These are phyloP conservation scores for Hypoxylon sp. DNA, from an alignment of 2,329 filamentous ascomycete genomes.

Conservation along the genomic window DNA sequence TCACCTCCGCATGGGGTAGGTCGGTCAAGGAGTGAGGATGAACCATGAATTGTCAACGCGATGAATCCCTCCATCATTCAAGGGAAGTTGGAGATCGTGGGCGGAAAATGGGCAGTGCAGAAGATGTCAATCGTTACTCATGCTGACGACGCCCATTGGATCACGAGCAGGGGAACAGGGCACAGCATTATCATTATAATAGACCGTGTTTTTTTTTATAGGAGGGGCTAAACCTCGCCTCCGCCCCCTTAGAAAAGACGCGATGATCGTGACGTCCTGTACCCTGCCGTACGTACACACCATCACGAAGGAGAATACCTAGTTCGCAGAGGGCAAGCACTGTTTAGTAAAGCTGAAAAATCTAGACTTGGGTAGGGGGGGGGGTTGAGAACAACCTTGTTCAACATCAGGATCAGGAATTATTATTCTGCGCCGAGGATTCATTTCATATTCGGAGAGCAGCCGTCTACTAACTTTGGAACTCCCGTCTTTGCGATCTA, in stretches of 20 bases:
- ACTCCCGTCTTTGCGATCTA: constrained; percentile 8
- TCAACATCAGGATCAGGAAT: constrained; percentile 26
- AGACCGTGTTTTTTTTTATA: constrained; percentile 14
- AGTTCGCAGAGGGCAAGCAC: constrained; percentile 3
- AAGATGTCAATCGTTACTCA: constrained; percentile 24
- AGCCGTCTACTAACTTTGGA: background rate
- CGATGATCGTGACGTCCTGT: constrained; percentile 30
- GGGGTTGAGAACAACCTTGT: constrained; percentile 18
- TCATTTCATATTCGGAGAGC: constrained; percentile 1
- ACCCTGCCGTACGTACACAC: constrained; percentile 24
- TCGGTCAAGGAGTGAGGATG: background rate
- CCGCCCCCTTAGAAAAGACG: constrained; percentile 9
- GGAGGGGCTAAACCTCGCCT: constrained; percentile 25
- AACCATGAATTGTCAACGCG: constrained; percentile 20
- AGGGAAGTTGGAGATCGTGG: constrained; percentile 7
- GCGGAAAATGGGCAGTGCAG: constrained; percentile 28
- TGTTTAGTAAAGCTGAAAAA: constrained; percentile 19
- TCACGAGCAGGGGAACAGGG: constrained; percentile 1
- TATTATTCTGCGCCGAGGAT: constrained; percentile 26
- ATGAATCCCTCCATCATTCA: constrained; percentile 35
- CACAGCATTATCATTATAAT: too few relatives aligned
- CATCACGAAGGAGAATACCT: constrained; percentile 25
- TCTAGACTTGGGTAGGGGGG: constrained; percentile 1
- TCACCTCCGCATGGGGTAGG: constrained; percentile 24
- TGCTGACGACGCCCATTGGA: constrained; percentile 23